A percentile compares a stretch with the other conserved stretches of the same genome.
Evolutionary conservation across 139 green algal species (phyloP).

Genomic region (Tetraselmis striata): DNA sequence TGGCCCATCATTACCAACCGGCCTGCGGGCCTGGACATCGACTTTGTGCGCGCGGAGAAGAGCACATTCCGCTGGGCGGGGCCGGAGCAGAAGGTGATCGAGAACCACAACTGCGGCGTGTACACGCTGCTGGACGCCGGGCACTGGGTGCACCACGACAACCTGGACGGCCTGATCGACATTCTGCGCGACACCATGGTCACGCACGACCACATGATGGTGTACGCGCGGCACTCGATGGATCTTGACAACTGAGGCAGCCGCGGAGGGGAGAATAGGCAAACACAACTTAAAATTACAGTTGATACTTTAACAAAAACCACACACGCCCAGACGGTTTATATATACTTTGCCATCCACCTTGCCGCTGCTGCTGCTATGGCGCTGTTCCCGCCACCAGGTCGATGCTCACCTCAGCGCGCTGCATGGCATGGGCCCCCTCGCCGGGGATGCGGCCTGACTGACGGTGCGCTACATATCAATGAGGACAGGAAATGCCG

Average conservation of each 20-base stretch:
- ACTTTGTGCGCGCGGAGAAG: constrained; percentile 78
- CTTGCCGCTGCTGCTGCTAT: too few species aligned
- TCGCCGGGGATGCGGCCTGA: too few species aligned
- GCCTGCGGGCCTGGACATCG: constrained; percentile 56
- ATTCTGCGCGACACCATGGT: constrained; percentile 32
- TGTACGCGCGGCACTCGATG: not conserved
- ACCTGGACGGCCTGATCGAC: constrained; percentile 65
- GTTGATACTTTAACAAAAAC: too few species aligned
- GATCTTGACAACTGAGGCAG: not conserved
- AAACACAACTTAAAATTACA: too few species aligned
- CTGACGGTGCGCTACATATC: too few species aligned
- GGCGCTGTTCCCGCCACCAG: too few species aligned
- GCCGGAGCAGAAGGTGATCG: constrained; percentile 50
- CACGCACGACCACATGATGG: not conserved
- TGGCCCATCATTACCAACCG: constrained; percentile 69
- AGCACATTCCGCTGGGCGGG: constrained; percentile 55
- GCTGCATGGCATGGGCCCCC: too few species aligned
- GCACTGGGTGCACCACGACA: constrained; percentile 88
- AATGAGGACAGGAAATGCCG: too few species aligned
- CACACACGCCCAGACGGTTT: too few species aligned
- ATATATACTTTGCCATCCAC: too few species aligned
- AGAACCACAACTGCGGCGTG: constrained; percentile 55
- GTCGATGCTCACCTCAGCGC: too few species aligned
- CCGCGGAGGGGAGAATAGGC: too few species aligned
- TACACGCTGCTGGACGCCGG: constrained; percentile 64